Evolutionary conservation across 140 eudicot genomes (phyloP).

Genomic region (Oenanthe javanica): DNA sequence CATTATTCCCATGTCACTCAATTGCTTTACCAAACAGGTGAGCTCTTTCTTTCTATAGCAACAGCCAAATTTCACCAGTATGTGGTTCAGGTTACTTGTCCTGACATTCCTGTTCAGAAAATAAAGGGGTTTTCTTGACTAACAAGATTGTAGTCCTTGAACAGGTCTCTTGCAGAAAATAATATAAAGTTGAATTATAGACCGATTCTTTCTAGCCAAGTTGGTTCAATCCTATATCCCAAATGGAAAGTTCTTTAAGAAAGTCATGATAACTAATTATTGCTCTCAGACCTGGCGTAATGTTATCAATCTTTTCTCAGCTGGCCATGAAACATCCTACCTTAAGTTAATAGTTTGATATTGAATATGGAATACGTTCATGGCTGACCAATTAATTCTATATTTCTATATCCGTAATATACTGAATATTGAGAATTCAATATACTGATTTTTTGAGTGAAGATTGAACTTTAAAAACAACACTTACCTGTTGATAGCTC

Average conservation of each 20-base stretch:
- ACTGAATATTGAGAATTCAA: background rate
- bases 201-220: background rate
- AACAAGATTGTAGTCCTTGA: background rate
- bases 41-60: background rate
- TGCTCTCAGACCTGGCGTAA: background rate
- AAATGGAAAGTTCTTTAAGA: background rate
- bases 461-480: background rate
- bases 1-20: background rate
- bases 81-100: background rate
- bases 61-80: background rate
- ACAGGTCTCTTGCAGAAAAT: background rate
- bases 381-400: background rate
- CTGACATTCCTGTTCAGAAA: background rate
- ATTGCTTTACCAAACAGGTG: background rate
- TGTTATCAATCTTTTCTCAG: background rate
- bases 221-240: background rate
- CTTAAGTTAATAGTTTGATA: background rate
- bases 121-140: background rate
- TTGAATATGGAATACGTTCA: background rate
- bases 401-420: background rate
- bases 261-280: background rate
- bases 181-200: background rate
- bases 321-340: background rate
- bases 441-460: background rate
- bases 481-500: conserved; percentile 58